Evolutionary conservation across 1,284 basidiomycete genomes (phyloP).

Genomic region (Heterobasidion parviporum): DNA sequence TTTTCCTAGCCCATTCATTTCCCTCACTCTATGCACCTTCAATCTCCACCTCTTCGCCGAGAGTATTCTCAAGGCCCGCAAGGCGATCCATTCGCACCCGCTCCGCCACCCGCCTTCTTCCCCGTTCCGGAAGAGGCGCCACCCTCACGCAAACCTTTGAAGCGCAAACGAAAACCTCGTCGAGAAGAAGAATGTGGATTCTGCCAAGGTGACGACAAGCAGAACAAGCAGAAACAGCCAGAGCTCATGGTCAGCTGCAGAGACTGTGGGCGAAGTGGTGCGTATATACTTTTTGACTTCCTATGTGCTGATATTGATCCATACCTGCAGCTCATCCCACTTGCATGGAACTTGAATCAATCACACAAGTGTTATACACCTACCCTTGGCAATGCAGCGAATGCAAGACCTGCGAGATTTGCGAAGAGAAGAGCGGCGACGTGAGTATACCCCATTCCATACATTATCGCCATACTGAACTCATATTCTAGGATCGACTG

Average conservation of each 20-base stretch:
- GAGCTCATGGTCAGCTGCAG: slow-evolving; percentile 66
- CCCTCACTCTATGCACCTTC: slow-evolving; percentile 5
- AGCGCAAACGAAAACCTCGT: slow-evolving; percentile 43
- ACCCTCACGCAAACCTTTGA: slow-evolving; percentile 28
- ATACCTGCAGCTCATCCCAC: slow-evolving; percentile 61
- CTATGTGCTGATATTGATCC: neutral
- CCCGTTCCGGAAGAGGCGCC: slow-evolving; percentile 30
- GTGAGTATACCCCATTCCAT: slow-evolving; percentile 36
- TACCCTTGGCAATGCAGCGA: slow-evolving; percentile 90
- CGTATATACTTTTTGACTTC: slow-evolving; percentile 10
- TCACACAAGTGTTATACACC: slow-evolving; percentile 47
- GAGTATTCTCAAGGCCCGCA: slow-evolving; percentile 66
- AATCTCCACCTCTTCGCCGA: slow-evolving; percentile 11
- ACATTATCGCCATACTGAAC: slow-evolving; percentile 6
- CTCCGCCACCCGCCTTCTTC: slow-evolving; percentile 42
- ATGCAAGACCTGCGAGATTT: slow-evolving; percentile 92
- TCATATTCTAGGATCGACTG: slow-evolving; percentile 56
- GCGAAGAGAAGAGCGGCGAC: slow-evolving; percentile 80
- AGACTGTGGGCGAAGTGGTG: slow-evolving; percentile 60
- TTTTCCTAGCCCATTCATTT: slow-evolving; percentile 6
- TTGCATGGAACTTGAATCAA: slow-evolving; percentile 55
- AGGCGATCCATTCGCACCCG: slow-evolving; percentile 72
- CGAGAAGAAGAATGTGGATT: slow-evolving; percentile 59
- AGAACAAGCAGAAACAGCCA: slow-evolving; percentile 43
- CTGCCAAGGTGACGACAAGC: slow-evolving; percentile 52